Base-by-base conservation (phyloP, 352 stramenopile species). In the Phytopythium litorale region DNA sequence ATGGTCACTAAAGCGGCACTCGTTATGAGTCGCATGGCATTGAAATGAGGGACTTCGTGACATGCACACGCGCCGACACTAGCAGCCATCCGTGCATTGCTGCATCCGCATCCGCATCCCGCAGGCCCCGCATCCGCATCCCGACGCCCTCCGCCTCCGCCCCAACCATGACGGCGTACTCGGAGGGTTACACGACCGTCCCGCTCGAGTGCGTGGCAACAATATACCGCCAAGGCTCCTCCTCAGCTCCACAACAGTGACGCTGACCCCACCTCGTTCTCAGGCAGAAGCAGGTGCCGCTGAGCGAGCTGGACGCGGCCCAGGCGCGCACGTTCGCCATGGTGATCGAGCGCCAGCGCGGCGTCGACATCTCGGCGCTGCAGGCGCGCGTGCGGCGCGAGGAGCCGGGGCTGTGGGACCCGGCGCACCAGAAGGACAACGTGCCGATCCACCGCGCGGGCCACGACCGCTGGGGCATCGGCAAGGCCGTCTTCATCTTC, bases 401-500 rank as follows among this genome's bases (percentile, higher is more conserved):
- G 7, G 78, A 82, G 16, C 67, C 65, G 15, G 51, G 64, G 45
- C 71, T 96, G 19, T 96, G 87, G 88, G 75, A 91, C 59, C 83
- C 84, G 7, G 62, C 56, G 32, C 73, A 79, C 48, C 86, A 94
- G 63, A 86, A 68, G 52, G 75, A 88, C 64, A 98, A 98, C 60
- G 96, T 99, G 37, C 77, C 78, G 8, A 88, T 99, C 23, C 89
- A 84, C 30, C 88, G 97, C 53, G 91, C 97, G 16, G 96, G 91
- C 28, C 97, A 99, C 76, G 97, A 99, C 82, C 84, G 77, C 45
- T 99, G 97, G 96, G 97, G 97, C 57, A 99, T 99, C 63, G 89
- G 92, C 71, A 99, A 99, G 72, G 96, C 99, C 63, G 91, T 98
- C 13, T 96, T 99, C 60, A 81, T 99, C 49, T 99, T 99, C 80